Evolutionary conservation across 257 asterid species (phyloP).

Genomic region (Lycium ferocissimum): DNA sequence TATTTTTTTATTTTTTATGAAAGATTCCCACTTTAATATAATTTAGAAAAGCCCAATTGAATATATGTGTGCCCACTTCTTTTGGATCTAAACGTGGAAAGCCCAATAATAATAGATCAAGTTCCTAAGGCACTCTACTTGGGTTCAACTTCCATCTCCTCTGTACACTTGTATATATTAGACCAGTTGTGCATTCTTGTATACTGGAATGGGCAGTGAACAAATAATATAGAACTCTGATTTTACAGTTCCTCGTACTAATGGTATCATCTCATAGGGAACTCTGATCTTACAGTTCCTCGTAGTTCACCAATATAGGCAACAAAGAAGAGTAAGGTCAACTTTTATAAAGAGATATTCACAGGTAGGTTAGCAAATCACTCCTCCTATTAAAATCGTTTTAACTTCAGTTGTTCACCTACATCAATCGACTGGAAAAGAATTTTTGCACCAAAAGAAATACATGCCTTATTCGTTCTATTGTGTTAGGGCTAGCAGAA

Average conservation of each 20-base stretch:
- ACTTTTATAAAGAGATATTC: background rate
- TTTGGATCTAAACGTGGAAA: background rate
- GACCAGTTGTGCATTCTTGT: background rate
- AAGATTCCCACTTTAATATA: no score
- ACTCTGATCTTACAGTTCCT: conserved; percentile 11
- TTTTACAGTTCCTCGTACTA: background rate
- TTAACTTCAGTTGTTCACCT: conserved; percentile 19
- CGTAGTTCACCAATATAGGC: conserved; percentile 20
- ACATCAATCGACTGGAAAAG: background rate
- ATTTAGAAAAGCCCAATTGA: conserved; percentile 8
- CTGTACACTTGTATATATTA: background rate
- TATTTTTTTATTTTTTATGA: no score
- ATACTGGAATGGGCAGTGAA: background rate
- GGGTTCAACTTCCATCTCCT: background rate
- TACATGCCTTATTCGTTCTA: background rate
- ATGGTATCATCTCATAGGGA: background rate
- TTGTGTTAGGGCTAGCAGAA: background rate
- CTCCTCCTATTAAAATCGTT: background rate
- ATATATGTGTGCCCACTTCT: background rate
- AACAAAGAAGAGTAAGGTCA: conserved; percentile 10
- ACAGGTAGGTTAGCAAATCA: conserved; percentile 21
- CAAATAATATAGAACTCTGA: background rate
- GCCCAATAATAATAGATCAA: background rate
- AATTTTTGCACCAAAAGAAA: background rate
- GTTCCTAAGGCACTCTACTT: background rate